Evolutionary conservation across 495 filamentous ascomycete genomes (phyloP), one percentile per base, ranked within the genome.

Genomic region (Aspergillus funiculosus): DNA sequence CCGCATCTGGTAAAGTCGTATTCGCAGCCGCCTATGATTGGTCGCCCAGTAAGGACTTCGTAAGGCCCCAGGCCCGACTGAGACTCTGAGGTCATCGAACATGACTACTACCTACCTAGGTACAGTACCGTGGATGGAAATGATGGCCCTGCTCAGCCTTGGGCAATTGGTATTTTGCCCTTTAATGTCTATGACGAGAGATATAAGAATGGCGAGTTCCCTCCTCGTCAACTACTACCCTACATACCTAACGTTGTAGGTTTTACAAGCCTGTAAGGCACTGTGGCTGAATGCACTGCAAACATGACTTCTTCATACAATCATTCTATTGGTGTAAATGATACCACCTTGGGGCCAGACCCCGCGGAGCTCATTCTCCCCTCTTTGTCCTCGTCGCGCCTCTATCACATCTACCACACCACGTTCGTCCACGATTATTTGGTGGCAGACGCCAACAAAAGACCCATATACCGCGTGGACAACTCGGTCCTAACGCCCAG

Each of bases 321-420:
- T 20, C 13, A 26, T 32, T 21, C 45, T n/a, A 15, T 32, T 15
- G 35, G 26, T 7, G 15, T 8, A 19, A 19, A 6, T 15, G 20
- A 32, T 10, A 41, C 4, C 36, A 24, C 26, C 34, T 19, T 8
- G 27, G 17, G 25, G 34, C 20, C 43, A 28, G 43, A 42, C 24
- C 29, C 24, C 3, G 18, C n/a, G 17, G 32, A n/a, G n/a, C n/a
- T n/a, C n/a, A 39, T 28, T 6, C 4, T 38, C 24, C 28, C n/a
- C 9, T 15, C 27, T 1, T 21, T 26, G 21, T 8, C 28, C 36
- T 34, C 13, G 15, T 39, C 45, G 14, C 35, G 42, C 20, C 20
- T 46, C n/a, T 53, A 50, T 31, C 44, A 55, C 30, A 49, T 66
- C 43, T 62, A 60, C 21, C 49, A 61, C 34, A 63, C 54, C 18